A percentile compares a stretch with the other conserved stretches of the same genome.
Evolutionary conservation across 1,139 yeast genomes (phyloP).

Genomic region (Saccharomyces hybrid): DNA sequence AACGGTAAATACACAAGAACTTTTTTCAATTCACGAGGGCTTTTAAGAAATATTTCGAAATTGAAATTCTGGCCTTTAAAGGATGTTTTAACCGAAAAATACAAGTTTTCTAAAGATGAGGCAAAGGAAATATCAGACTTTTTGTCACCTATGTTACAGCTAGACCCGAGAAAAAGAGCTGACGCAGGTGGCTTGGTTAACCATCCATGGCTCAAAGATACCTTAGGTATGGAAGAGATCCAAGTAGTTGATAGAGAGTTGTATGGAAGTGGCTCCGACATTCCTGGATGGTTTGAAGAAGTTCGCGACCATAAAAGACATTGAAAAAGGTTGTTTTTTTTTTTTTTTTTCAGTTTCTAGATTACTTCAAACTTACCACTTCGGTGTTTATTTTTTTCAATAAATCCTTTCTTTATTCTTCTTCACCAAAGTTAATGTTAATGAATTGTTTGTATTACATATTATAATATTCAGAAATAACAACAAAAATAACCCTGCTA

Average conservation of each 20-base stretch:
- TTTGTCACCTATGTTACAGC: constrained; percentile 54
- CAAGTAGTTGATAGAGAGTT: constrained; percentile 41
- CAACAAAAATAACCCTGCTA: background rate
- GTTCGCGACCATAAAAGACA: constrained; percentile 27
- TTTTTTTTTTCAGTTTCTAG: background rate
- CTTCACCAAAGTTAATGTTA: background rate
- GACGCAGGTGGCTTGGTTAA: constrained; percentile 72
- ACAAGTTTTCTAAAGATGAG: constrained; percentile 43
- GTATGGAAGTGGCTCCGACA: constrained; percentile 58
- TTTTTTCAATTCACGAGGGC: constrained; percentile 46
- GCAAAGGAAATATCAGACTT: constrained; percentile 53
- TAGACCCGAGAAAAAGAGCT: constrained; percentile 62
- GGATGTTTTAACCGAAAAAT: constrained; percentile 54
- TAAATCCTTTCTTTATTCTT: background rate
- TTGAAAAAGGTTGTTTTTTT: constrained; percentile 6
- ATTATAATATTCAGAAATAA: background rate
- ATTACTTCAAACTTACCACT: background rate
- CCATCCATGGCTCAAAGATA: constrained; percentile 64
- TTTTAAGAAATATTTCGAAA: constrained; percentile 48
- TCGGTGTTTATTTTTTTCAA: background rate
- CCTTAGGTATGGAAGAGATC: constrained; percentile 51
- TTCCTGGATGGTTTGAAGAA: constrained; percentile 50
- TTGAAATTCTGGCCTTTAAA: constrained; percentile 59
- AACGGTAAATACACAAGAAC: constrained; percentile 46
- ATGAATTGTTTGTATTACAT: background rate